phyloP scores from a whole-genome alignment of 345 rosid species.

The Lenwebbia sp. region DNA sequence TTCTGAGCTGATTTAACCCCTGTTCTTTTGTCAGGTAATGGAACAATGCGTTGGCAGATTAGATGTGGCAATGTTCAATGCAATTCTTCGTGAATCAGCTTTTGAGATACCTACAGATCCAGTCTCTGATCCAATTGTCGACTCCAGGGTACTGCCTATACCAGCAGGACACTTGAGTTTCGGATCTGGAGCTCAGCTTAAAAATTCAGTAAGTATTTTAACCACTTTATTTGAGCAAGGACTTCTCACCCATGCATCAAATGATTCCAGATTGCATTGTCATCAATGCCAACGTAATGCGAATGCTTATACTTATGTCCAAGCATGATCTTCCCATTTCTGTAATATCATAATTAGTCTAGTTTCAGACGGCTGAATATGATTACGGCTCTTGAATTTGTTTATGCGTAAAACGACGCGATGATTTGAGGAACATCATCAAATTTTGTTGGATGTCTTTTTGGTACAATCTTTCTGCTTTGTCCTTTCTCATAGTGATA shows the following conservation, averaged over 20 bases:
- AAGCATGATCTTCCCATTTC: background rate
- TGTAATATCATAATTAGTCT: background rate
- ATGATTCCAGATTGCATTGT: background rate
- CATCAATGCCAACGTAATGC: background rate
- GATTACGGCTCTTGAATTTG: background rate
- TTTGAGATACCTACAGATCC: slow-evolving; percentile 96
- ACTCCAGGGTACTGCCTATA: slow-evolving; percentile 83
- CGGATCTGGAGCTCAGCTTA: slow-evolving; percentile 96
- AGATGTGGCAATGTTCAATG: slow-evolving; percentile 98
- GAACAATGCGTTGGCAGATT: slow-evolving; percentile 70
- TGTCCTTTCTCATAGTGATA: background rate
- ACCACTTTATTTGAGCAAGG: background rate
- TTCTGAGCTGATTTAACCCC: background rate
- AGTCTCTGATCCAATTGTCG: slow-evolving; percentile 82
- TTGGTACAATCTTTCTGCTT: background rate
- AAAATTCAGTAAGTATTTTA: slow-evolving; percentile 56
- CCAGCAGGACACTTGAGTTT: slow-evolving; percentile 95
- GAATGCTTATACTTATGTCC: background rate
- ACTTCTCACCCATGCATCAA: background rate
- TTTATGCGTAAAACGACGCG: background rate
- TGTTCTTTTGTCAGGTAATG: slow-evolving; percentile 51
- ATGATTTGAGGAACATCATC: background rate
- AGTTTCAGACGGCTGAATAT: background rate
- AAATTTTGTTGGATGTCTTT: background rate
- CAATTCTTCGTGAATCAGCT: slow-evolving; percentile 84